Conservation (phyloP, 1,284 basidiomycete genomes). For the Ganoderma meredithae region DNA sequence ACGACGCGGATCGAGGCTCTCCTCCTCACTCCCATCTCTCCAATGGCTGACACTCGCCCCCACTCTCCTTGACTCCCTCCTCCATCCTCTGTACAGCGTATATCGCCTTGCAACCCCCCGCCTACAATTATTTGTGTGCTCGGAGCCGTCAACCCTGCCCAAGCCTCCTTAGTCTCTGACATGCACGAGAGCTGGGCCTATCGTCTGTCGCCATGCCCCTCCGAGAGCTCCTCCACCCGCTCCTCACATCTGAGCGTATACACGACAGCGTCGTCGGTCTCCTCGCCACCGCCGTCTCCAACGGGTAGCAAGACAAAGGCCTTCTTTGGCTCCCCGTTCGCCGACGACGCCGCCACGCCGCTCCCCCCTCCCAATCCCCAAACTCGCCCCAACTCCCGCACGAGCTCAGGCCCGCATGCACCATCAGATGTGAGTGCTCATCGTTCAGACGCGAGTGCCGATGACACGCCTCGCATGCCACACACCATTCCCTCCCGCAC, state of each 20-base stretch:
- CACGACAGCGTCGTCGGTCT: conserved; percentile 37
- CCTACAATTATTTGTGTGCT: neutral
- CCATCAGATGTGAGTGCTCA: conserved; percentile 21
- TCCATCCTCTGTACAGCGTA: neutral
- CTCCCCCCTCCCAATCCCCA: conserved; percentile 40
- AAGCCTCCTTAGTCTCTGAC: conserved; percentile 9
- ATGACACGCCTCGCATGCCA: conserved; percentile 34
- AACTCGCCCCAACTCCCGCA: conserved; percentile 34
- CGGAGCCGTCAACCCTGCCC: neutral
- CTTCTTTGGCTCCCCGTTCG: conserved; percentile 43
- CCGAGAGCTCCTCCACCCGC: conserved; percentile 36
- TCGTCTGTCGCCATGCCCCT: conserved; percentile 37
- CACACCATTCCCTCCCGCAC: conserved; percentile 38
- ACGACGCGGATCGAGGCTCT: neutral
- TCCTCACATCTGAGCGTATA: conserved; percentile 41
- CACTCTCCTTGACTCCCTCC: conserved; percentile 9
- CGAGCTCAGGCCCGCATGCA: conserved; percentile 30
- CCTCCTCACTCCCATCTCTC: conserved; percentile 1
- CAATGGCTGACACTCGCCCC: conserved; percentile 20
- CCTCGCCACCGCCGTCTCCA: conserved; percentile 36
- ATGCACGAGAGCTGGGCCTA: conserved; percentile 41
- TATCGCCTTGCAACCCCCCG: neutral
- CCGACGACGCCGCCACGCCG: conserved; percentile 31
- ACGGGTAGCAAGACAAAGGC: conserved; percentile 42
- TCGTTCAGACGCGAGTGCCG: conserved; percentile 29